Evolutionary conservation across 1,284 basidiomycete genomes (phyloP), one percentile per base, ranked within the genome.

Genomic region (Apiotrichum siamense): DNA sequence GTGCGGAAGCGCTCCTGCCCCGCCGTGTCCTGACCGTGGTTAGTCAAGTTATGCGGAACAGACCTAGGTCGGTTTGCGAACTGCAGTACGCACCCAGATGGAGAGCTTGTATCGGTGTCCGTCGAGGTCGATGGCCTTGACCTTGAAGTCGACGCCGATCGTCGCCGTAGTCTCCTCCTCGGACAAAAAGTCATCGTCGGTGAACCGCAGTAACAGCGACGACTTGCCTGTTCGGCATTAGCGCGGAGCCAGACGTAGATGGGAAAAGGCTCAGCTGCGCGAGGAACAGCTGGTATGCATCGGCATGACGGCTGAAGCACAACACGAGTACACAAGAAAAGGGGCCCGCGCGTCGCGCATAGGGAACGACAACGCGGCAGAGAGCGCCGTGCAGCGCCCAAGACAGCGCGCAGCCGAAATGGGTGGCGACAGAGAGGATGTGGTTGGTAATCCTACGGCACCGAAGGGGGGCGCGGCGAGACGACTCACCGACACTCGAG

Each of bases 1-100:
- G 92, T 96, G 60, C 92, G 84, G 84, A 97, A 97, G 29, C 93
- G 83, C 76, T 97, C 92, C 75, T 97, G 92, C 81, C 88, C 88
- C 65, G 92, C 92, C 57, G 92, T 97, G 56, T 94, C 90, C 88
- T 91, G 62, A 3, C 9, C 7, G 37, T 38, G 21, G 25, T 21
- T 15, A 6, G 37, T 7, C 11, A 23, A 24, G 12, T 24, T 33
- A 6, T 5, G 5, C 32, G 9, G n/a, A n/a, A n/a, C n/a, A n/a
- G n/a, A n/a, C n/a, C n/a, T n/a, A n/a, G n/a, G n/a, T n/a, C n/a
- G n/a, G n/a, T n/a, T n/a, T n/a, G n/a, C n/a, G n/a, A n/a, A n/a
- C 18, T 2, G 44, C 23, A 35, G 41, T 1, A 57, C 71, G 46
- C 41, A 76, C 78, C 79, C 79, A 81, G 53, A 81, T 78, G 27